Evolutionary conservation across 2,329 filamentous ascomycete genomes (phyloP).

Genomic region (Cordyceps farinosa): DNA sequence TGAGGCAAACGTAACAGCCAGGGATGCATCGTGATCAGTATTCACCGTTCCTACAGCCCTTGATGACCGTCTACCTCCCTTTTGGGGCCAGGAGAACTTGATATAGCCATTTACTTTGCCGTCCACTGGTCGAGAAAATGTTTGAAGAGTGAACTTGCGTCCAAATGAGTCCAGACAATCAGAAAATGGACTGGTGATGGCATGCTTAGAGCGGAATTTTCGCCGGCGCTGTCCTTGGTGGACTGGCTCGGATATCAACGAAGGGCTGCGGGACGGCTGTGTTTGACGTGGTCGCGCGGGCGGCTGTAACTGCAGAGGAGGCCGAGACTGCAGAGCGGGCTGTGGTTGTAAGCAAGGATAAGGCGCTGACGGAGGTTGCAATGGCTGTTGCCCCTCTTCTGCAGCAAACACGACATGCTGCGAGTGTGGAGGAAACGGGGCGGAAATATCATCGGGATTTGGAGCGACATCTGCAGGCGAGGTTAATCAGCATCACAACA

Average conservation of each 20-base stretch:
- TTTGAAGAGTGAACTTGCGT: constrained; percentile 20
- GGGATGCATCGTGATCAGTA: neutral
- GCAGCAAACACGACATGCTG: neutral
- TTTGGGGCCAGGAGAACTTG: constrained; percentile 36
- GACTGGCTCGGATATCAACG: neutral
- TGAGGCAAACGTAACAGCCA: neutral
- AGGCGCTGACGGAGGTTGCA: neutral
- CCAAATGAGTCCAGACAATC: constrained; percentile 31
- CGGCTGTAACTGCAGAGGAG: neutral
- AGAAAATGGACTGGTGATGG: constrained; percentile 32
- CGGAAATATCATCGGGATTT: neutral
- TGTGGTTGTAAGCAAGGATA: neutral
- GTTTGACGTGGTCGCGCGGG: neutral
- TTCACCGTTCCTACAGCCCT: neutral
- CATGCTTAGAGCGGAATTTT: constrained; percentile 12
- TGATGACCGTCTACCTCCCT: constrained; percentile 5
- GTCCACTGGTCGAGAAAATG: constrained; percentile 30
- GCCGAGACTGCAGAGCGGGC: neutral
- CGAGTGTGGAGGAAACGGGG: neutral
- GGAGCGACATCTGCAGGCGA: neutral
- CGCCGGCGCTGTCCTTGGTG: constrained; percentile 18
- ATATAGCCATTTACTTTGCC: constrained; percentile 38
- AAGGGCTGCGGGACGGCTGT: neutral
- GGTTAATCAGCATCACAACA: neutral
- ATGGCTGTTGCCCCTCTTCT: neutral